Conservation (phyloP, 2,329 filamentous ascomycete genomes). For the Parafenestella ontariensis region DNA sequence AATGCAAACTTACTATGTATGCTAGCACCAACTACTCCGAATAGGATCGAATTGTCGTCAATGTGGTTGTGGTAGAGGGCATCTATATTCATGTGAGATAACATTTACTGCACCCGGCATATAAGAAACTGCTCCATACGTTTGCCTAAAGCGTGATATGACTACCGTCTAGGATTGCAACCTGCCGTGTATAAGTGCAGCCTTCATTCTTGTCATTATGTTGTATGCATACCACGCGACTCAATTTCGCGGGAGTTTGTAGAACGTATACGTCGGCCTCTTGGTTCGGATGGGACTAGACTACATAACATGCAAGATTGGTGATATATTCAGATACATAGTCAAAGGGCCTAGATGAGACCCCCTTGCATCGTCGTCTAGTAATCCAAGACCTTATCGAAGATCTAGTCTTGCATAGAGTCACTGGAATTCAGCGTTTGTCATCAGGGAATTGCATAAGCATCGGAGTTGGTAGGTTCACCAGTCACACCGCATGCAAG, state of each 20-base stretch:
- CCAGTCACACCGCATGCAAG: too few species aligned
- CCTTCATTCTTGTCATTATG: constrained; percentile 35
- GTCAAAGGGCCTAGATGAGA: too few species aligned
- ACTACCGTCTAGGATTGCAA: not conserved
- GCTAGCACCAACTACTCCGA: constrained; percentile 20
- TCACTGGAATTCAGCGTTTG: constrained; percentile 4
- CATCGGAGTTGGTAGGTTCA: too few species aligned
- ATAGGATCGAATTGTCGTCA: constrained; percentile 13
- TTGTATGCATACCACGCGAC: too few species aligned
- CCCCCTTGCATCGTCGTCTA: not conserved
- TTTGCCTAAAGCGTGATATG: not conserved
- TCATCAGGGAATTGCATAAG: constrained; percentile 20
- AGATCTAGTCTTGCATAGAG: not conserved
- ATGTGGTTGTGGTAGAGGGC: constrained; percentile 14
- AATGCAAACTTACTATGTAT: constrained; percentile 27
- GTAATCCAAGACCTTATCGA: not conserved
- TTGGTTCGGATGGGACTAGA: too few species aligned
- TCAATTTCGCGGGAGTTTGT: too few species aligned
- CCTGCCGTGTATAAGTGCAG: constrained; percentile 34
- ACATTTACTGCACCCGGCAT: constrained; percentile 18
- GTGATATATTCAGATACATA: too few species aligned
- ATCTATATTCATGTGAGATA: constrained; percentile 3
- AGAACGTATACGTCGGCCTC: too few species aligned
- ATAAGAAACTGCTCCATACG: not conserved
- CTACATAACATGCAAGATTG: too few species aligned